Evolutionary conservation across 768 basidiomycete genomes (phyloP).

Genomic region (Podaxis pistillaris): DNA sequence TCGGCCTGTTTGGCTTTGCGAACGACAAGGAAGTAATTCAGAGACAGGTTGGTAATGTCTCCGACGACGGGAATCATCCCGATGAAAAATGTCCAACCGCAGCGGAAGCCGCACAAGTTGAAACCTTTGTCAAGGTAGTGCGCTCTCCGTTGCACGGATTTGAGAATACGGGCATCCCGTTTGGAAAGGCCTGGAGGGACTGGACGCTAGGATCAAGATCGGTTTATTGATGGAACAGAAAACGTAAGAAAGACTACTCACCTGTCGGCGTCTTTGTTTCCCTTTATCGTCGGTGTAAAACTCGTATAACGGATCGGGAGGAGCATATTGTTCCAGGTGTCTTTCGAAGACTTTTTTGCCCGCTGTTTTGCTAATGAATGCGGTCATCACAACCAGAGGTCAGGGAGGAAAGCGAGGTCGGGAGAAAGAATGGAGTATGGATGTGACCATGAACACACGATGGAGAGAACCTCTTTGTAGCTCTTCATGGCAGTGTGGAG

Average conservation of each 20-base stretch:
- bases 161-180: conserved; percentile 73
- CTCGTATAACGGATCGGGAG: conserved; percentile 76
- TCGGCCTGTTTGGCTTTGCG: conserved; percentile 76
- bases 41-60: conserved; percentile 55
- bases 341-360: conserved; percentile 62
- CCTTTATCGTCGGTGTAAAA: conserved; percentile 54
- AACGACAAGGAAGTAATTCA: conserved; percentile 78
- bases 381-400: conserved; percentile 23
- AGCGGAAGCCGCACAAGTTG: conserved; percentile 71
- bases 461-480: neutral
- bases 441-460: neutral
- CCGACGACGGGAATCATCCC: conserved; percentile 72
- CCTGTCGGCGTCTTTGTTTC: conserved; percentile 56
- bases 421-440: neutral
- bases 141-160: conserved; percentile 72
- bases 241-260: conserved; percentile 25
- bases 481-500: neutral
- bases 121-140: conserved; percentile 90
- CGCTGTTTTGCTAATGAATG: conserved; percentile 35
- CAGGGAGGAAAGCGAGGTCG: neutral
- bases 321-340: conserved; percentile 65
- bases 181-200: conserved; percentile 74
- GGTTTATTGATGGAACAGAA: neutral
- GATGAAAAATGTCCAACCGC: conserved; percentile 87
- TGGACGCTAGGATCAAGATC: conserved; percentile 45